phyloP scores from a whole-genome alignment of 129 eudicot species.

The Flaveria linearis region DNA sequence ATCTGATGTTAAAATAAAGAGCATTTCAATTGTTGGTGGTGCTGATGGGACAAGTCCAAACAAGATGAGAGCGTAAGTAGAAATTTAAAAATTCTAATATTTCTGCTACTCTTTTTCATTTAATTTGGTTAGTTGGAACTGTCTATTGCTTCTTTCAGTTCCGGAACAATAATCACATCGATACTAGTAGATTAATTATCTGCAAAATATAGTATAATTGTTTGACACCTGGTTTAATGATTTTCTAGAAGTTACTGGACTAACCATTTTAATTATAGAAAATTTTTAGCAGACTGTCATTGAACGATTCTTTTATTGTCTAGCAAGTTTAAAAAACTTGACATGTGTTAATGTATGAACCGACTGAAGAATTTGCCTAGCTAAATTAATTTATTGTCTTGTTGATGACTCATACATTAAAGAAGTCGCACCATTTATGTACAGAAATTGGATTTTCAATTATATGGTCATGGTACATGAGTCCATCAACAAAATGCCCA shows the following conservation, averaged over 20 bases:
- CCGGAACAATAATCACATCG: not conserved
- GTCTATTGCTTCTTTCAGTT: not conserved
- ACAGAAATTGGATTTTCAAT: constrained; percentile 2
- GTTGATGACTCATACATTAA: constrained; percentile 1
- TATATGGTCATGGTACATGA: constrained; percentile 12
- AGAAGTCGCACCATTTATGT: not conserved
- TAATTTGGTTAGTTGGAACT: not conserved
- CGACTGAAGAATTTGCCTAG: too few relatives aligned
- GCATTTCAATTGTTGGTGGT: constrained; percentile 95
- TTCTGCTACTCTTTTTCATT: not conserved
- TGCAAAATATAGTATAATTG: not conserved
- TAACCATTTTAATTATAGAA: too few relatives aligned
- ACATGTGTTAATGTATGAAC: too few relatives aligned
- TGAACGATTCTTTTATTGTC: too few relatives aligned
- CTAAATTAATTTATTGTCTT: not conserved
- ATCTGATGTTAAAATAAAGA: constrained; percentile 94
- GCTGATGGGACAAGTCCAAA: constrained; percentile 97
- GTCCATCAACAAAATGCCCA: not conserved
- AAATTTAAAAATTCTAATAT: not conserved
- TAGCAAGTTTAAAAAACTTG: too few relatives aligned
- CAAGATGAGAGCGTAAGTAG: constrained; percentile 97
- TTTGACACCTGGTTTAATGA: not conserved
- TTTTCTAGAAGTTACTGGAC: too few relatives aligned
- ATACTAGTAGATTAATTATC: not conserved
- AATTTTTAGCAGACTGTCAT: too few relatives aligned